Base-by-base conservation (phyloP, 2,329 filamentous ascomycete species). In the Tricladium varicosporioides region DNA sequence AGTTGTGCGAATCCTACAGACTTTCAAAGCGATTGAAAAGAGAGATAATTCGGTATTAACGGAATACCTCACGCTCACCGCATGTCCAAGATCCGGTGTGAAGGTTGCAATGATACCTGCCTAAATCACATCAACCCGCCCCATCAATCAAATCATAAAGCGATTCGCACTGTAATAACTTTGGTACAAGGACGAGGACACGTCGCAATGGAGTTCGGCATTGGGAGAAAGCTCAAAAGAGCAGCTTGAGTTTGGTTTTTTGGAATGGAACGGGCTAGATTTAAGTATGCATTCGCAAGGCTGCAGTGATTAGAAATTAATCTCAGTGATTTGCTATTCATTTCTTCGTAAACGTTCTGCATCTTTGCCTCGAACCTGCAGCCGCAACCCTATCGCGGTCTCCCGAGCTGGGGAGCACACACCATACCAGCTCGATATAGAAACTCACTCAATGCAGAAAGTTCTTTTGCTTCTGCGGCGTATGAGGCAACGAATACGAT, bases 1-100 rank as follows among this genome's bases (percentile, higher is more conserved):
- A 3, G 65, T 65, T 10, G 66, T 72, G 0, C 62, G 71, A 27
- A 51, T 74, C 5, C 43, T 74, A 11, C 71, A 73, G 47, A 53
- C 54, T 9, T 73, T 73, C 54, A 65, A 65, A 49, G 56, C 54
- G 5, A 64, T 70, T 11, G 65, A 68, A 53, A 45, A 53, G 16
- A 56, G 65, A 51, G 68, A 69, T 43, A 53, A 63, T 19, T 57
- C 48, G 2, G 19, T 47, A 1, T 58, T 62, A 13, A 45, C 32
- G 11, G 67, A 69, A 48, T 18, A 31, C 9, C 47, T 68, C 33
- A 64, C 63, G 9, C 8, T 70, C 3, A 69, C 67, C 10, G 32
- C 62, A 16, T 54, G 61, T 5, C 60, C 63, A 3, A 54, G 58
- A 15, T 50, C 48, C 42, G 68, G 67, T 9, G 60, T 61, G 5